Conservation (phyloP, 192 early-diverging fungal species). For the Obelidium mucronatum region DNA sequence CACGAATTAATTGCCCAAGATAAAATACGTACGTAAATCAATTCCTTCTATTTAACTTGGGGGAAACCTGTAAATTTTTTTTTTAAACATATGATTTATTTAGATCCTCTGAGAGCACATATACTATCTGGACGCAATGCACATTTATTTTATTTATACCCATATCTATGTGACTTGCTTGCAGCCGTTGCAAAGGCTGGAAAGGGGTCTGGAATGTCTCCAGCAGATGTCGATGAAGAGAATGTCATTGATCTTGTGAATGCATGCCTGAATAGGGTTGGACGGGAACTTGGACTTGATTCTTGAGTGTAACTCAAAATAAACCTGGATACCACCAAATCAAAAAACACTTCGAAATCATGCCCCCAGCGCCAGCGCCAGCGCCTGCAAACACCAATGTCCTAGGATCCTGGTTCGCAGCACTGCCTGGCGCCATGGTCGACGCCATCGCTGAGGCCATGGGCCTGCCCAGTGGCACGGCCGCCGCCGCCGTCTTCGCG, state of each 20-base stretch:
- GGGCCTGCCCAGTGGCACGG: too few relatives aligned
- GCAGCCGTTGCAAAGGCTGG: constrained; percentile 33
- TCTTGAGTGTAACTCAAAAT: too few relatives aligned
- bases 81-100: background rate
- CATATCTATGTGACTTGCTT: constrained; percentile 62
- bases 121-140: constrained; percentile 65
- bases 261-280: constrained; percentile 43
- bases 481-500: too few relatives aligned
- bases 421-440: too few relatives aligned
- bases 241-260: constrained; percentile 39
- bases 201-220: constrained; percentile 18
- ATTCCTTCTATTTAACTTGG: background rate
- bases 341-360: too few relatives aligned
- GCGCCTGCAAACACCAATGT: too few relatives aligned
- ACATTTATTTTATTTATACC: constrained; percentile 77
- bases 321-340: too few relatives aligned
- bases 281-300: constrained; percentile 48
- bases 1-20: constrained; percentile 40
- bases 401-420: too few relatives aligned
- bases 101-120: constrained; percentile 57
- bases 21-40: constrained; percentile 47
- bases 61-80: background rate
- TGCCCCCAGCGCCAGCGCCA: too few relatives aligned
- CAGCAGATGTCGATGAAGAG: constrained; percentile 41
- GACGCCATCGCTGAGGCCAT: too few relatives aligned